Percentiles rank a stretch among this genome's conserved stretches.
These are phyloP conservation scores for Neurospora sp. DNA, from an alignment of 495 filamentous ascomycete species.

Conservation along the genomic window DNA sequence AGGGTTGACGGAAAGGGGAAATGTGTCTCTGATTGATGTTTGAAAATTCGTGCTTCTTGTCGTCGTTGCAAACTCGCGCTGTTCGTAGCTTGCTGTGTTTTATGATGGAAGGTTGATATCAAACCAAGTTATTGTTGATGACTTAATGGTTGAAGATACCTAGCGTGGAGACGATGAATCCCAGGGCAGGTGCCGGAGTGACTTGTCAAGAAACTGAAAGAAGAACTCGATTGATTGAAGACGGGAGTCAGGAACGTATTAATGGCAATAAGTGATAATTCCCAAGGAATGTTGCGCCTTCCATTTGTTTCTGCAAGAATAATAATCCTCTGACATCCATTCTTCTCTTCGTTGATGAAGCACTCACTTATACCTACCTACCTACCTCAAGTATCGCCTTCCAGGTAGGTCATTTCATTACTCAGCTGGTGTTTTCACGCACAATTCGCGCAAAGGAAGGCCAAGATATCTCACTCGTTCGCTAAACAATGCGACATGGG, in stretches of 20 bases:
- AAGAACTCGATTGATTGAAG: background rate
- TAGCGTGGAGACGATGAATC: too few relatives aligned
- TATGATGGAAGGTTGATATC: background rate
- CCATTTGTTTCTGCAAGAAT: background rate
- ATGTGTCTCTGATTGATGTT: background rate
- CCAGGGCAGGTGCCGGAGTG: too few relatives aligned
- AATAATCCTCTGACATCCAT: background rate
- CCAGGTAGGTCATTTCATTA: constrained; percentile 1
- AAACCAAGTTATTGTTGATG: background rate
- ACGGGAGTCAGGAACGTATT: background rate
- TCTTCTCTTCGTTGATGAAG: background rate
- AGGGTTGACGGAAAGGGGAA: background rate
- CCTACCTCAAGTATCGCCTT: background rate
- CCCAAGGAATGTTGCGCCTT: background rate
- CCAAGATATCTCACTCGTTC: background rate
- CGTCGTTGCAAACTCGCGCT: background rate
- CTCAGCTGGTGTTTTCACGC: constrained; percentile 15
- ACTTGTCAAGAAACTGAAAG: too few relatives aligned
- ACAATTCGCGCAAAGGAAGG: constrained; percentile 18
- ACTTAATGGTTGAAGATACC: background rate
- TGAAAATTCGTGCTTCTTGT: background rate
- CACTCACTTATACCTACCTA: background rate
- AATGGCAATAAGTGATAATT: background rate
- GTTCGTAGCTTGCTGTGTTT: background rate
- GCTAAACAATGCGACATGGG: background rate